Evolutionary conservation across 208 protist genomes (phyloP).

Genomic region (Trichomonas vaginalis): DNA sequence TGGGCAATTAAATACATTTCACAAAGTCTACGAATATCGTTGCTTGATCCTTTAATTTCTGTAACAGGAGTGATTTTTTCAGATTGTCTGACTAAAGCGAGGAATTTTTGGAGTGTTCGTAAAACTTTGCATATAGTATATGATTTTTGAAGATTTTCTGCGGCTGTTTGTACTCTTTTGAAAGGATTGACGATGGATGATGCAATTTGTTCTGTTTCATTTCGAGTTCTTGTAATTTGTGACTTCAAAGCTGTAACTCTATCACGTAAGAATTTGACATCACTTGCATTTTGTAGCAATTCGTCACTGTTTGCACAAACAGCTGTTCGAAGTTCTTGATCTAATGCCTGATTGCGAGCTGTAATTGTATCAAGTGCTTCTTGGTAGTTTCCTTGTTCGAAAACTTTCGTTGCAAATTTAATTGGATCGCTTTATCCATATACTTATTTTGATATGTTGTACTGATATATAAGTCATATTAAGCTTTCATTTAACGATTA

Average conservation of each 20-base stretch:
- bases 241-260: neutral
- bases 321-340: neutral
- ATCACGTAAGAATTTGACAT: neutral
- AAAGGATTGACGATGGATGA: neutral
- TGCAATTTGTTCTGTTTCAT: neutral
- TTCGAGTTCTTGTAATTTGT: neutral
- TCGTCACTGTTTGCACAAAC: constrained; percentile 7
- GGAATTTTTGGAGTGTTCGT: neutral
- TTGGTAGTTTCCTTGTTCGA: neutral
- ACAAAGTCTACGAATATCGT: neutral
- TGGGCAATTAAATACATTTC: neutral
- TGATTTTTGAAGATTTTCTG: neutral
- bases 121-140: neutral
- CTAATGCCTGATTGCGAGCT: neutral
- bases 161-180: neutral
- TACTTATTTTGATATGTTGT: neutral
- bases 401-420: neutral
- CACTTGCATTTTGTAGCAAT: neutral
- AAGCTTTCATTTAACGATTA: too few species aligned
- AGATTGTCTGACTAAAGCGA: neutral
- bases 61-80: neutral
- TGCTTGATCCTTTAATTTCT: neutral
- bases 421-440: neutral
- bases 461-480: too few species aligned
- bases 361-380: neutral